phyloP scores from a whole-genome alignment of 2,329 filamentous ascomycete genomes.

The Neospermospora avenae region DNA sequence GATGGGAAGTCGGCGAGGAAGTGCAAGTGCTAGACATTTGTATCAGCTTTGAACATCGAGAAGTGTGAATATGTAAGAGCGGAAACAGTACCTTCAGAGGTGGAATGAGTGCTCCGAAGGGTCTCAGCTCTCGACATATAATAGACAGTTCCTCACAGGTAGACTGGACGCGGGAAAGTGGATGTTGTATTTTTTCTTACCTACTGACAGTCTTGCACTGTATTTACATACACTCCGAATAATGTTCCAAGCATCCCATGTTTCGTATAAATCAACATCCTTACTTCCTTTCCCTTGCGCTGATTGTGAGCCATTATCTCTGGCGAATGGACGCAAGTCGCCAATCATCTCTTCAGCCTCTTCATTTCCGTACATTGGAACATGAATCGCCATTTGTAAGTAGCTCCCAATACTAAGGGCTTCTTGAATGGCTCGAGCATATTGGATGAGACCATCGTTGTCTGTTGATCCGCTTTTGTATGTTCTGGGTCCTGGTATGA shows the following conservation, averaged over 20 bases:
- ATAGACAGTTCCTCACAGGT: conserved; percentile 21
- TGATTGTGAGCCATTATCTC: conserved; percentile 31
- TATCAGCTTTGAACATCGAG: conserved; percentile 19
- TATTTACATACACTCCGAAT: conserved; percentile 86
- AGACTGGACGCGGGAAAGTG: conserved; percentile 17
- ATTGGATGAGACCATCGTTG: conserved; percentile 63
- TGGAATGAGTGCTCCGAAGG: conserved; percentile 27
- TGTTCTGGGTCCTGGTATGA: conserved; percentile 74
- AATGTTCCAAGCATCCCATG: conserved; percentile 93
- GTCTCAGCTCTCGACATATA: conserved; percentile 22
- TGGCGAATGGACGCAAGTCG: conserved; percentile 33
- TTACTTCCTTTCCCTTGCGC: conserved; percentile 38
- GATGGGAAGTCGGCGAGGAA: conserved; percentile 58
- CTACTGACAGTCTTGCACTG: conserved; percentile 73
- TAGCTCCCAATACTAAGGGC: conserved; percentile 71
- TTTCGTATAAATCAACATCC: conserved; percentile 67
- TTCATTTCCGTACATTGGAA: conserved; percentile 78
- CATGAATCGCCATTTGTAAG: conserved; percentile 74
- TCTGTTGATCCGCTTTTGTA: conserved; percentile 49
- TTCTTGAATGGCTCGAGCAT: conserved; percentile 80
- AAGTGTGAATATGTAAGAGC: conserved; percentile 7
- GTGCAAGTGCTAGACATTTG: conserved; percentile 40
- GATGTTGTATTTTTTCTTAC: conserved; percentile 54
- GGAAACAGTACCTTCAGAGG: conserved; percentile 31
- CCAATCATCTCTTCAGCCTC: conserved; percentile 41